These are phyloP conservation scores for Rhizomucor pusillus DNA, from an alignment of 371 early-diverging fungal species.

Conservation along the genomic window DNA sequence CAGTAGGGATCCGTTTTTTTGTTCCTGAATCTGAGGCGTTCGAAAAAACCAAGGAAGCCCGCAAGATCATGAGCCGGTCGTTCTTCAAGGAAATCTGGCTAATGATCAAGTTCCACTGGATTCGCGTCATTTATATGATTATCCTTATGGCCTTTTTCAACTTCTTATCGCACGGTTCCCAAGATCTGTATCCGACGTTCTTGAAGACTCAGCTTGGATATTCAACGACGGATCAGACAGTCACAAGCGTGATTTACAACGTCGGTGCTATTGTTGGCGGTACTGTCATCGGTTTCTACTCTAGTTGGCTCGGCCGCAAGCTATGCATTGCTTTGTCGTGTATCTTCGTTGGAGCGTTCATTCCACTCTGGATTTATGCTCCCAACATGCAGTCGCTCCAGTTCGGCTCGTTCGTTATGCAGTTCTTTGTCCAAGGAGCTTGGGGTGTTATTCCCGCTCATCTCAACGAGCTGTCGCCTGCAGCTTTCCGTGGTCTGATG, in stretches of 20 bases:
- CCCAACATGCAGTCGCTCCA: conserved; percentile 42
- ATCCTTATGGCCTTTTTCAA: conserved; percentile 63
- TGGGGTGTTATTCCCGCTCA: conserved; percentile 76
- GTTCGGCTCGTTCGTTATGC: conserved; percentile 61
- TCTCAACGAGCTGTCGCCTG: conserved; percentile 66
- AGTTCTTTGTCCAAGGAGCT: conserved; percentile 63
- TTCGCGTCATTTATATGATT: conserved; percentile 59
- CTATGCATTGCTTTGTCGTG: conserved; percentile 45
- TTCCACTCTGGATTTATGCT: conserved; percentile 66
- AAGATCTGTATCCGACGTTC: conserved; percentile 74
- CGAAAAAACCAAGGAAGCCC: conserved; percentile 39
- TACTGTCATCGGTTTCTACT: conserved; percentile 60
- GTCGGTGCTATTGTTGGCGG: conserved; percentile 73
- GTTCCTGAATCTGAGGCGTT: conserved; percentile 66
- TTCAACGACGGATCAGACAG: conserved; percentile 46
- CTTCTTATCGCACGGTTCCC: conserved; percentile 70
- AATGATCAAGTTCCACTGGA: conserved; percentile 53
- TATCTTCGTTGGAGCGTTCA: conserved; percentile 57
- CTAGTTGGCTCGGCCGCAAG: conserved; percentile 66
- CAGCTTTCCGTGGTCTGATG: conserved; percentile 62
- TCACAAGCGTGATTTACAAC: conserved; percentile 61
- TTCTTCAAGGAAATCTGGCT: conserved; percentile 38
- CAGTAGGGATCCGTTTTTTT: conserved; percentile 55
- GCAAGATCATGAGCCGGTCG: conserved; percentile 29
- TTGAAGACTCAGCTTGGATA: conserved; percentile 57